Conservation (phyloP, 306 rosid genomes). For the Lathyrus oleraceus region DNA sequence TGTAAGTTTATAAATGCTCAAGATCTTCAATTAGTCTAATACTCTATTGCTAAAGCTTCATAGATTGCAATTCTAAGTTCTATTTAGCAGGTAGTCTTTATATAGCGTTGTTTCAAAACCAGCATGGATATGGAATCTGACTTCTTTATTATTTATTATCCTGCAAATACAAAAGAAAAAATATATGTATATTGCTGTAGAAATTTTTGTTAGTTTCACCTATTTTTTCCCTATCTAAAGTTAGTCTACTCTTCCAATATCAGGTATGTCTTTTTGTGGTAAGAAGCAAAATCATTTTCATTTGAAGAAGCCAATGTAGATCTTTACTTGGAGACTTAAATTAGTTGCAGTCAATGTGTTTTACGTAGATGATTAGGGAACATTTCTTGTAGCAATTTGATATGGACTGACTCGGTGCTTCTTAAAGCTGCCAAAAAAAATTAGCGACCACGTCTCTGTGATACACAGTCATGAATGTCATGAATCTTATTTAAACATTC, state of each 20-base stretch:
- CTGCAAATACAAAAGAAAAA: not conserved
- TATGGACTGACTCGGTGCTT: conserved; percentile 8
- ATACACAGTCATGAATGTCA: conserved; percentile 15
- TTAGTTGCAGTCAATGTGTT: conserved; percentile 19
- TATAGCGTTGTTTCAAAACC: conserved; percentile 7
- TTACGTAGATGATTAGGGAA: not conserved
- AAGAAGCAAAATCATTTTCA: conserved; percentile 30
- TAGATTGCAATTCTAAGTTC: not conserved
- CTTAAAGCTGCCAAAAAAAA: conserved; percentile 1
- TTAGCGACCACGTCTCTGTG: not conserved
- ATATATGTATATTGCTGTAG: conserved; percentile 9
- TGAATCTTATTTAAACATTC: conserved; percentile 17
- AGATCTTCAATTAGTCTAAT: not conserved
- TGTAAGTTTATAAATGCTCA: not conserved
- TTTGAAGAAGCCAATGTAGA: conserved; percentile 35
- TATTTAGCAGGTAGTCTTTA: not conserved
- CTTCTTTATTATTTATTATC: too few species aligned
- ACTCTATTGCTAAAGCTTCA: not conserved
- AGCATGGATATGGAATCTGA: conserved; percentile 6
- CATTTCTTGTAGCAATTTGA: conserved; percentile 9
- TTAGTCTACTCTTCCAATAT: not conserved
- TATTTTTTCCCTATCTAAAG: not conserved
- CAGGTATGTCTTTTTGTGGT: conserved; percentile 43
- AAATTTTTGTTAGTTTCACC: conserved; percentile 20
- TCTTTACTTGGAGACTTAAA: conserved; percentile 14